Evolutionary conservation across 176 grass and related monocot species (phyloP).

Genomic region (Triticum urartu): DNA sequence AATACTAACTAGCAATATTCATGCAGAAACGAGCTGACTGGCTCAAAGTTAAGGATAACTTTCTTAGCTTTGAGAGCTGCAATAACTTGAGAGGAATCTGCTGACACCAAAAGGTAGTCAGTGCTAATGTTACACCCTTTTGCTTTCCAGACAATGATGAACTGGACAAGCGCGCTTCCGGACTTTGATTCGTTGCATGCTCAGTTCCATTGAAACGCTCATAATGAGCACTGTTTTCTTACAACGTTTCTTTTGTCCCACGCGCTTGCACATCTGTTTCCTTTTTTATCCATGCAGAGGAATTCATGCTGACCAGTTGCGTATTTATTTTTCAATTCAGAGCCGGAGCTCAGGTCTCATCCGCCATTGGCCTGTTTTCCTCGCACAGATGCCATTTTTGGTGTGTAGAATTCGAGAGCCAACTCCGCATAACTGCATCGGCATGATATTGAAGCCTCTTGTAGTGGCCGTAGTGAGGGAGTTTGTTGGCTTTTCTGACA

Average conservation of each 20-base stretch:
- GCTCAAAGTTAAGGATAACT: conserved; percentile 87
- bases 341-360: neutral
- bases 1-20: conserved; percentile 85
- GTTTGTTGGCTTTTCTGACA: neutral
- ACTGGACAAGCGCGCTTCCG: neutral
- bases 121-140: neutral
- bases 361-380: neutral
- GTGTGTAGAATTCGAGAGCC: neutral
- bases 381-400: neutral
- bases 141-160: neutral
- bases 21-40: conserved; percentile 77
- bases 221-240: neutral
- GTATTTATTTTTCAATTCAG: neutral
- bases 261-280: neutral
- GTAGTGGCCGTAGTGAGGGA: neutral
- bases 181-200: neutral
- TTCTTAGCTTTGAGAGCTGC: conserved; percentile 60
- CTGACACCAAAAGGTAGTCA: conserved; percentile 26
- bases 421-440: neutral
- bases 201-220: no score
- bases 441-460: no score
- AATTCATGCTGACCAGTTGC: neutral
- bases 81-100: conserved; percentile 61
- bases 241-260: neutral
- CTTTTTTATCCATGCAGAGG: neutral